A percentile compares a stretch with the other conserved stretches of the same genome.
These are phyloP conservation scores for Setaria viridis DNA, from an alignment of 202 grass and related monocot genomes.

Conservation along the genomic window DNA sequence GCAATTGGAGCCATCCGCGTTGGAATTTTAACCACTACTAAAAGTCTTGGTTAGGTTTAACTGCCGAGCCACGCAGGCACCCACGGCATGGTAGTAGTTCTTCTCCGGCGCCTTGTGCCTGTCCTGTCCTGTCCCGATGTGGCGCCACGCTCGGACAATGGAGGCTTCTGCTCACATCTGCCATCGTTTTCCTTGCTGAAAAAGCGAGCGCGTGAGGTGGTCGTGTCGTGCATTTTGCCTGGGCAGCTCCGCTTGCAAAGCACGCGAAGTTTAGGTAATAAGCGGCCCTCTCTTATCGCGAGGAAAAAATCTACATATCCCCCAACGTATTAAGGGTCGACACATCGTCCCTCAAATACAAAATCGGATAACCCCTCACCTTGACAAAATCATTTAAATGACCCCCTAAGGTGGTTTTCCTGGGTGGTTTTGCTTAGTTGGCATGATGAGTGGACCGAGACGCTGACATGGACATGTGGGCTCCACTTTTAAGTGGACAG, in stretches of 20 bases:
- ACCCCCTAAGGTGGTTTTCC: too few relatives aligned
- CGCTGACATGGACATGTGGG: too few relatives aligned
- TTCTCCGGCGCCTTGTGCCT: background rate
- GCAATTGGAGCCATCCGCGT: background rate
- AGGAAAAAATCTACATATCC: too few relatives aligned
- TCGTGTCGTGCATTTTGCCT: background rate
- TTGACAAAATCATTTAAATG: too few relatives aligned
- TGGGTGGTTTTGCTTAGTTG: too few relatives aligned
- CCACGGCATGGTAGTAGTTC: background rate
- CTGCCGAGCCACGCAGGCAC: constrained; percentile 30
- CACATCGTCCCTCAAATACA: too few relatives aligned
- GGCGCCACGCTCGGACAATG: background rate
- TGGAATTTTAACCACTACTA: background rate
- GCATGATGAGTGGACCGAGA: too few relatives aligned
- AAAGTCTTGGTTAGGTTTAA: constrained; percentile 38
- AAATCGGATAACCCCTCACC: too few relatives aligned
- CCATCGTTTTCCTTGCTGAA: background rate
- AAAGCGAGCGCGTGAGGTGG: background rate
- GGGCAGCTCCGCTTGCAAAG: background rate
- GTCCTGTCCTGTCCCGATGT: background rate
- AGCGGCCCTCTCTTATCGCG: too few relatives aligned
- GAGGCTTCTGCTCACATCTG: background rate
- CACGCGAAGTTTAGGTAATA: too few relatives aligned
- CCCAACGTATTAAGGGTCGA: too few relatives aligned
- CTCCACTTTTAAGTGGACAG: too few relatives aligned